These are phyloP conservation scores for Aspergillus sp. DNA, from an alignment of 2,329 filamentous ascomycete species.

Conservation along the genomic window DNA sequence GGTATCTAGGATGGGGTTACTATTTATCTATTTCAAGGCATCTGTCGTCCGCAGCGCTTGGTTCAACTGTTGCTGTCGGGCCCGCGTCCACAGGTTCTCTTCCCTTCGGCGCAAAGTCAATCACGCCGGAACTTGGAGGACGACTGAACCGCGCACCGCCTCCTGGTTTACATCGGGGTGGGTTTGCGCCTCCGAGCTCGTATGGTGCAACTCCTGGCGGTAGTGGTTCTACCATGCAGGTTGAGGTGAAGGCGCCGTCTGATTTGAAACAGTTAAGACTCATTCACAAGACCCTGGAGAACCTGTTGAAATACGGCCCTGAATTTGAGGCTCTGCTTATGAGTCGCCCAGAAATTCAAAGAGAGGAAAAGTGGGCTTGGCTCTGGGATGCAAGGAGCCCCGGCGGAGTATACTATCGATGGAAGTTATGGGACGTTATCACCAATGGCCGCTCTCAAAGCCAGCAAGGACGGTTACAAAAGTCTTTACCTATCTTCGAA, in stretches of 20 bases:
- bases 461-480: slow-evolving; percentile 49
- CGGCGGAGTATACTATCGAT: slow-evolving; percentile 88
- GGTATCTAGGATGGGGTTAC: slow-evolving; percentile 81
- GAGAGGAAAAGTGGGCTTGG: slow-evolving; percentile 90
- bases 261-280: slow-evolving; percentile 77
- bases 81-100: slow-evolving; percentile 56
- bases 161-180: slow-evolving; percentile 55
- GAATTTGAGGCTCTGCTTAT: slow-evolving; percentile 92
- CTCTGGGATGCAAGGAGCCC: slow-evolving; percentile 80
- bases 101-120: slow-evolving; percentile 75
- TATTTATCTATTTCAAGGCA: slow-evolving; percentile 78
- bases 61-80: slow-evolving; percentile 50
- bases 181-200: slow-evolving; percentile 75
- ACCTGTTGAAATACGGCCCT: slow-evolving; percentile 73
- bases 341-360: slow-evolving; percentile 78
- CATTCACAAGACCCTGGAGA: slow-evolving; percentile 85
- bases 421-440: slow-evolving; percentile 84
- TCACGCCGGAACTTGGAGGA: slow-evolving; percentile 50
- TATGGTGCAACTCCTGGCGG: slow-evolving; percentile 56
- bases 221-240: slow-evolving; percentile 57
- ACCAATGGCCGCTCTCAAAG: slow-evolving; percentile 57
- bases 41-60: slow-evolving; percentile 73
- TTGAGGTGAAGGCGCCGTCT: slow-evolving; percentile 71
- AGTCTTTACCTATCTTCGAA: slow-evolving; percentile 66
- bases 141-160: slow-evolving; percentile 51